Base-by-base conservation (phyloP, 73 alveolate genomes). In the Paramecium bursaria region DNA sequence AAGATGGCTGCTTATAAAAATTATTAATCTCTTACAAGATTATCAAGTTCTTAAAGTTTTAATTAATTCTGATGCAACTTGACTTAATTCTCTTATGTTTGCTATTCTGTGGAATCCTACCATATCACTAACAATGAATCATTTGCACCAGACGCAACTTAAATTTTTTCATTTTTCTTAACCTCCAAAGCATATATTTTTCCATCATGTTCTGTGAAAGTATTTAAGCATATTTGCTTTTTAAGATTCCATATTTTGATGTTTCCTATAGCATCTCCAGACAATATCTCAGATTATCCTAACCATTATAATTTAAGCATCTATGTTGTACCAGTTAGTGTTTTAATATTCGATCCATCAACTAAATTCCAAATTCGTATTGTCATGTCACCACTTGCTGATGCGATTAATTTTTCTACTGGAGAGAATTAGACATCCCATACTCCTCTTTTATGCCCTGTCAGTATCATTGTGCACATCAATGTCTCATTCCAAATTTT, bases 391-490 rank as follows among this genome's bases (percentile, higher is more conserved):
- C 98, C 96, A 35, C 97, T 76, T 17, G 98, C 95, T 46, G 98
- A 93, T n/a, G 97, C 98, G 15, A 97, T 87, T 23, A 95, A 52
- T 88, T 94, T 95, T 31, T 97, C 99, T 35, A 90, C 87, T 4
- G 99, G 99, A 47, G 98, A 91, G 61, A 95, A 95, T 31, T 90
- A 88, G 13, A 95, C 79, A 86, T 97, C 99, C 96, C 99, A 95
- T 9, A 97, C 94, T 11, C 99, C 98, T 88, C 97, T 92, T 90
- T 97, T 97, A 82, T 97, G 99, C 4, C 99, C 99, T 31, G 80
- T 57, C 46, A 97, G 86, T 3, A 61, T 61, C 60, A 75, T 74
- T 27, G 42, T 53, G 26, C 46, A 29, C 30, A 44, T 39, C 15
- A 90, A 87, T 57, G 55, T 86, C 9, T 88, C 86, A 52, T 86